A percentile compares a stretch with the other conserved stretches of the same genome.
These are phyloP conservation scores for Kondoa subrosea DNA, from an alignment of 768 basidiomycete genomes.

Conservation along the genomic window DNA sequence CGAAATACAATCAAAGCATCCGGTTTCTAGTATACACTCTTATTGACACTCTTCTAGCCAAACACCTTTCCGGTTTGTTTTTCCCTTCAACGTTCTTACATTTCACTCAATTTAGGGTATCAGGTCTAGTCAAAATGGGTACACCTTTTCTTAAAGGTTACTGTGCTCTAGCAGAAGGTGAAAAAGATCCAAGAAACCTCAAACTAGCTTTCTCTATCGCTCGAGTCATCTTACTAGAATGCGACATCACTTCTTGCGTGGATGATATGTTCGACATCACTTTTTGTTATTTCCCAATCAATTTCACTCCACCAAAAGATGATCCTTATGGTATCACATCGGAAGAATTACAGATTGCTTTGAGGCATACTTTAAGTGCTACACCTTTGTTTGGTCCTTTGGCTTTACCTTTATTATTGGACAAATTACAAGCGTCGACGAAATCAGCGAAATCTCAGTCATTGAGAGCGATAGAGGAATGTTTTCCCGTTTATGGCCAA, in stretches of 20 bases:
- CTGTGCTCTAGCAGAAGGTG: constrained; percentile 66
- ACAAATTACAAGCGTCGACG: constrained; percentile 71
- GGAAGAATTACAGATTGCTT: constrained; percentile 58
- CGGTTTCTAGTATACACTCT: constrained; percentile 66
- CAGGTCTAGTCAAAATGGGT: constrained; percentile 57
- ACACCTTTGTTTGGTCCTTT: constrained; percentile 65
- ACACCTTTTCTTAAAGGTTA: constrained; percentile 60
- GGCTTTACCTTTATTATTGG: constrained; percentile 73
- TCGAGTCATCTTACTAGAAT: constrained; percentile 70
- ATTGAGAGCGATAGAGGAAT: constrained; percentile 1
- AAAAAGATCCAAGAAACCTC: constrained; percentile 92
- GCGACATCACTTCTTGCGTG: constrained; percentile 53
- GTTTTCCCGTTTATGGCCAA: constrained; percentile 70
- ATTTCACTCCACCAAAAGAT: constrained; percentile 80
- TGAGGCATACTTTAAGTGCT: constrained; percentile 56
- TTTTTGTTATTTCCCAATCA: constrained; percentile 97
- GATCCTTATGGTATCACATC: constrained; percentile 84
- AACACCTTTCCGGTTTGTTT: constrained; percentile 34
- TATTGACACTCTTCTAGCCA: constrained; percentile 57
- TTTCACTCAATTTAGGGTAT: not conserved
- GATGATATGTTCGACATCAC: constrained; percentile 90
- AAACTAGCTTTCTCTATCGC: constrained; percentile 75
- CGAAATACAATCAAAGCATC: constrained; percentile 59
- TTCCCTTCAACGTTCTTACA: constrained; percentile 10
- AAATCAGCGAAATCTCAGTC: constrained; percentile 57